Percentiles rank a stretch among this genome's conserved stretches.
These are phyloP conservation scores for Pontederia paniculata DNA, from an alignment of 176 grass and related monocot species.

Conservation along the genomic window DNA sequence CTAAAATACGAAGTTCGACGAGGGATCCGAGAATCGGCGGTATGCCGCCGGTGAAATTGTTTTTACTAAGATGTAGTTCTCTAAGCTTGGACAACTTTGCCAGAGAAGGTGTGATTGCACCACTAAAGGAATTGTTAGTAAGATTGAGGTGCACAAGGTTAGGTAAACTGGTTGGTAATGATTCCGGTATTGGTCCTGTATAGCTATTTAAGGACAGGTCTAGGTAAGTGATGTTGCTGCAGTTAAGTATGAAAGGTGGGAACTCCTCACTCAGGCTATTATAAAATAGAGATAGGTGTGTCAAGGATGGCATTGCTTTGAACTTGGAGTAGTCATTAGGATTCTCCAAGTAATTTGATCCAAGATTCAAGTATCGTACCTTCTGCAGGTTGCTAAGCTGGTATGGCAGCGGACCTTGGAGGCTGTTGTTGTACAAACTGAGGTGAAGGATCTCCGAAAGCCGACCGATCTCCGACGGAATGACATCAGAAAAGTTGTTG, in stretches of 20 bases:
- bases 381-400: conserved; percentile 41
- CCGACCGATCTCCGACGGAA: conserved; percentile 54
- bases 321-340: conserved; percentile 28
- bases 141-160: no score
- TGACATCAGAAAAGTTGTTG: conserved; percentile 33
- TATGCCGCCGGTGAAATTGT: conserved; percentile 36
- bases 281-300: conserved; percentile 39
- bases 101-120: conserved; percentile 30
- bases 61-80: conserved; percentile 31
- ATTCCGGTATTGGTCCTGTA: conserved; percentile 26
- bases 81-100: conserved; percentile 26
- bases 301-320: conserved; percentile 39
- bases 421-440: conserved; percentile 56
- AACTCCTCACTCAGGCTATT: conserved; percentile 35
- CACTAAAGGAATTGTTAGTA: conserved; percentile 30
- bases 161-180: no score
- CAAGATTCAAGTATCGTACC: conserved; percentile 38
- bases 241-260: conserved; percentile 37
- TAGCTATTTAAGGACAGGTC: conserved; percentile 41
- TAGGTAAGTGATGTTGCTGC: conserved; percentile 42
- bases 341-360: conserved; percentile 33
- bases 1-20: conserved; percentile 29
- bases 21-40: conserved; percentile 34
- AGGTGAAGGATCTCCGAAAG: conserved; percentile 43
- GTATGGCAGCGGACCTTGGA: conserved; percentile 29